A percentile compares a stretch with the other conserved stretches of the same genome.
Evolutionary conservation across 495 filamentous ascomycete species (phyloP).

Genomic region (Penicillium roqueforti): DNA sequence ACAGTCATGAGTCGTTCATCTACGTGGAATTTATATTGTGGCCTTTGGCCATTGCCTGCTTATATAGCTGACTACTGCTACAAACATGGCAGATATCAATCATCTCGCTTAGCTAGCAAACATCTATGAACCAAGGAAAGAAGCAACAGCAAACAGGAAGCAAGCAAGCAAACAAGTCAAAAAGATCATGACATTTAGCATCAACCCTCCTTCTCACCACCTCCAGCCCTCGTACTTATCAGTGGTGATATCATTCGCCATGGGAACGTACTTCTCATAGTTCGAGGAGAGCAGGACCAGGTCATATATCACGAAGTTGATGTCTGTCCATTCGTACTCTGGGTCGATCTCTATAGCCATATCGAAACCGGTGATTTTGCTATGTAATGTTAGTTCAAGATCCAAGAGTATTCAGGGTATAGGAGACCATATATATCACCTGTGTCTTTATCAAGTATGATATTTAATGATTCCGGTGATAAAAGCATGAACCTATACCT

Average conservation of each 20-base stretch:
- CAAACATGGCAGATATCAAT: too few relatives aligned
- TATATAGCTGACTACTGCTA: too few relatives aligned
- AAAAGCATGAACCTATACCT: not conserved
- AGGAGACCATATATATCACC: conserved; percentile 1
- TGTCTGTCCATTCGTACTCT: not conserved
- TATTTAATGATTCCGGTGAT: not conserved
- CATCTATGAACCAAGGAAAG: too few relatives aligned
- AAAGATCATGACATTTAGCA: too few relatives aligned
- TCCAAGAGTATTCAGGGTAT: not conserved
- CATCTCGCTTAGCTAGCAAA: too few relatives aligned
- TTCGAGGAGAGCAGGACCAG: not conserved
- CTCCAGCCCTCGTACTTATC: not conserved
- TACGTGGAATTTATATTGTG: too few relatives aligned
- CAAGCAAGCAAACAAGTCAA: too few relatives aligned
- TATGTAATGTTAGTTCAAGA: not conserved
- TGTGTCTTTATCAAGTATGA: conserved; percentile 5
- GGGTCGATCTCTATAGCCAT: not conserved
- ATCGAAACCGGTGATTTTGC: not conserved
- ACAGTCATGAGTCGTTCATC: too few relatives aligned
- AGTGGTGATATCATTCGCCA: not conserved
- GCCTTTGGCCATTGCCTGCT: too few relatives aligned
- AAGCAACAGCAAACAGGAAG: too few relatives aligned
- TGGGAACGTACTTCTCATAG: not conserved
- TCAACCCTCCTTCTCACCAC: not conserved
- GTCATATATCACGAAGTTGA: not conserved